Evolutionary conservation across 768 basidiomycete genomes (phyloP).

Genomic region (Lentinula boryana): DNA sequence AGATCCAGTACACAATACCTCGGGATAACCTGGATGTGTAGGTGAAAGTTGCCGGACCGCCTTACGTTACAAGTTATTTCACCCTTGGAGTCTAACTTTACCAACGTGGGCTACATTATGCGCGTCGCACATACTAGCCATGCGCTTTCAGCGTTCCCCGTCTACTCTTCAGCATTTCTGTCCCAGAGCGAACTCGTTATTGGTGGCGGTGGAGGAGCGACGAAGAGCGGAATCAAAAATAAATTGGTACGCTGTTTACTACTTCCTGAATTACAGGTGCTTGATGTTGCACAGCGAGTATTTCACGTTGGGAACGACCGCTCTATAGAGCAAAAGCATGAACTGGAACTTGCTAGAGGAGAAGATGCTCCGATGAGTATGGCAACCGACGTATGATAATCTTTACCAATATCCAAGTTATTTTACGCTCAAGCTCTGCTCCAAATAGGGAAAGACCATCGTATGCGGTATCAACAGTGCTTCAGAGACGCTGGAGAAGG

Average conservation of each 20-base stretch:
- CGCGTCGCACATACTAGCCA: slow-evolving; percentile 77
- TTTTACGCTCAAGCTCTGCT: background rate
- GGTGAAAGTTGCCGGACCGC: background rate
- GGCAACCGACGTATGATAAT: slow-evolving; percentile 49
- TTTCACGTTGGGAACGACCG: slow-evolving; percentile 55
- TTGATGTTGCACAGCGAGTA: slow-evolving; percentile 43
- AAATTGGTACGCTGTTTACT: slow-evolving; percentile 61
- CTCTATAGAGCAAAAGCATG: slow-evolving; percentile 50
- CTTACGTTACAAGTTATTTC: background rate
- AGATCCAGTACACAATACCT: background rate
- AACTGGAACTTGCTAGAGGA: slow-evolving; percentile 69
- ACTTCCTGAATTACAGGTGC: slow-evolving; percentile 1
- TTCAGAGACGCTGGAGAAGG: slow-evolving; percentile 49
- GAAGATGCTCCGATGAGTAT: slow-evolving; percentile 99
- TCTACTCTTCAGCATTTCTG: slow-evolving; percentile 82
- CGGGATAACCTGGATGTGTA: background rate
- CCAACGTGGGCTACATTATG: slow-evolving; percentile 35
- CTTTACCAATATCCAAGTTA: background rate
- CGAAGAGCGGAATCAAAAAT: slow-evolving; percentile 89
- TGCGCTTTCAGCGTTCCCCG: slow-evolving; percentile 76
- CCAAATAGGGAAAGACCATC: slow-evolving; percentile 40
- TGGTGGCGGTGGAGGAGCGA: slow-evolving; percentile 87
- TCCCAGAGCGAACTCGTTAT: slow-evolving; percentile 67
- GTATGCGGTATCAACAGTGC: slow-evolving; percentile 88
- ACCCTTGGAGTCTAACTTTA: background rate